Base-by-base conservation (phyloP, 768 basidiomycete species). In the Arthromyces matolae region DNA sequence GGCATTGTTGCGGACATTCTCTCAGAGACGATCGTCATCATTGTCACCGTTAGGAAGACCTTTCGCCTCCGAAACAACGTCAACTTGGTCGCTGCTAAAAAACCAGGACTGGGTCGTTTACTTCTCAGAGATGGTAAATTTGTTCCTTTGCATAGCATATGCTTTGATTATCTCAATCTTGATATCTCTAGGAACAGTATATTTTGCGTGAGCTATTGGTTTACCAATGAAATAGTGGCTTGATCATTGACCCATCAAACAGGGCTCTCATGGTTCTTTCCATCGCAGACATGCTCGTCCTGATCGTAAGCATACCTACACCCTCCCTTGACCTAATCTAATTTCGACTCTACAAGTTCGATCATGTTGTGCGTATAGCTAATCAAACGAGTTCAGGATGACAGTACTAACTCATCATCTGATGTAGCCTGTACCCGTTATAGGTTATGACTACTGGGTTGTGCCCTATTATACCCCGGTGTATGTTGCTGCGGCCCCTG, bases 401-500 rank as follows among this genome's bases (percentile, higher is more conserved):
- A 5, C n/a, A 22, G 28, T 6, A 23, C 2, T 32, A 7, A n/a
- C 31, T 42, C 10, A 27, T 35, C 12, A 36, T 42, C 8, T 29
- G 27, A 25, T 40, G 5, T 34, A 66, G 64, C 62, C 65, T 14
- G 36, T 53, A 42, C 58, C 60, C 28, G 63, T 60, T 4, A 60
- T 64, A 1, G 60, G 63, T 6, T 67, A 65, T 45, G 62, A 64
- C 37, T 67, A 65, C 45, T 67, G 64, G 65, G 64, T 67, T 13
- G 65, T 67, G 7, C 65, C 65, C 10, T 67, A 64, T 42, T 67
- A 63, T 28, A 66, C 62, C 0, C 65, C 65, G 32, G 65, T 65
- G 65, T 64, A 52, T 23, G 65, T 55, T 20, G 6, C 37, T 34
- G 24, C 8, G 16, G 22, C 18, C 9, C 33, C 5, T 23, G 22